Base-by-base conservation (phyloP, 805 yeast species). In the Phaffomyces thermotolerans region DNA sequence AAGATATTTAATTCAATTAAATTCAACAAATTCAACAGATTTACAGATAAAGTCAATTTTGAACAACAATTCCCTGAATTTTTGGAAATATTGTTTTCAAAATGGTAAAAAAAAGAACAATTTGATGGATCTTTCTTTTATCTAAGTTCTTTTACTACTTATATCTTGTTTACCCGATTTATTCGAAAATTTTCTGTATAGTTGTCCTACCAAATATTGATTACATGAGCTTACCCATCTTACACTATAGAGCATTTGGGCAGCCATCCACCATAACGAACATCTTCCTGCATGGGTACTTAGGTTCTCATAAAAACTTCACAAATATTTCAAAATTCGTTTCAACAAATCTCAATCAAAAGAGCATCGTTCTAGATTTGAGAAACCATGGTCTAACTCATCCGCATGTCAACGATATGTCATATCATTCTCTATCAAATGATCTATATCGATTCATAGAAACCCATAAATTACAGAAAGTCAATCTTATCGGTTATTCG, bases 341-440 rank as follows among this genome's bases (percentile, higher is more conserved):
- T 22, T 54, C 70, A 4, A 45, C 56, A 15, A 40, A 40, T 4
- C 55, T 72, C 2, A 49, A 60, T 13, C 52, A 64, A 5, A 62
- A 65, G 60, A 46, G 71, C 72, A 2, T 49, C 74, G 39, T 33
- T 4, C 27, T 42, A 3, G 85, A 79, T 53, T 53, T 77, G 41
- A 59, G 84, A 48, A 76, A 76, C 53, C 84, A 79, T 56, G 84
- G 84, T 1, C 54, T 60, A 1, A 67, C 79, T 0, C 66, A 67
- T 8, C 68, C 66, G 46, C 79, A 80, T 1, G 65, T 65, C 43
- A 67, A 66, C 40, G 38, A 45, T 18, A 42, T 47, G 46, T 34
- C 39, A 12, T 77, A 78, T 51, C n/a, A 41, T 6, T 57, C 69
- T 1, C 42, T 50, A 37, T 37, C 53, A 1, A 34, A 31, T 4